Evolutionary conservation across 495 filamentous ascomycete genomes (phyloP), one percentile per base, ranked within the genome.

Genomic region (Letharia lupina): DNA sequence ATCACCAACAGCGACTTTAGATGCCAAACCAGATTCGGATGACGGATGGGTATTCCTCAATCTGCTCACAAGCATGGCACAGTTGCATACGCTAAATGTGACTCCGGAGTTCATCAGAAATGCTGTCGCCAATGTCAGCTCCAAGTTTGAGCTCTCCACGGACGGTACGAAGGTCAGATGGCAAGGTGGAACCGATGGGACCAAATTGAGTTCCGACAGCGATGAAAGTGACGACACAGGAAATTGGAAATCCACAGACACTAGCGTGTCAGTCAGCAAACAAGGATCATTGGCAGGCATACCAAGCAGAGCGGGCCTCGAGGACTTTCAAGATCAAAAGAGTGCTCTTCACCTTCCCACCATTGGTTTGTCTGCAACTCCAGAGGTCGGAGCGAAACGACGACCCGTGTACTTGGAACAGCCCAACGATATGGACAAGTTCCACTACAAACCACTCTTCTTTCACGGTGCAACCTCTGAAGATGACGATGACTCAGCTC

Each of bases 21-120:
- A 69, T 66, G 31, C 63, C 78, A 42, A 54, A 35, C 4, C 47
- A 50, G 41, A 68, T 16, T 16, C 54, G 70, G 69, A 72, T 61
- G 79, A 87, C 66, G 87, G 87, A 20, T 93, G 89, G 89, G 83
- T 93, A 16, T 91, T 90, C 70, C 80, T 93, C n/a, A 92, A 91
- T 69, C 77, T 93, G 23, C 80, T 93, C 40, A 86, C 83, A 72
- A 91, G 89, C 75, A 83, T 93, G 78, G 89, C 89, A 3, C 89
- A 93, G 74, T 77, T 93, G 28, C 72, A 70, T 52, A 67, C 72
- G n/a, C 45, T 73, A 37, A 71, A 68, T 58, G 89, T 93, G 35
- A 91, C 89, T 1, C 78, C 84, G 3, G 84, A 86, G 40, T 91
- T 90, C 68, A 84, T 93, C 64, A 81, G 86, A 67, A 80, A 82